A percentile compares a stretch with the other conserved stretches of the same genome.
Conservation (phyloP, 1,284 basidiomycete species). For the Moesziomyces antarcticus region DNA sequence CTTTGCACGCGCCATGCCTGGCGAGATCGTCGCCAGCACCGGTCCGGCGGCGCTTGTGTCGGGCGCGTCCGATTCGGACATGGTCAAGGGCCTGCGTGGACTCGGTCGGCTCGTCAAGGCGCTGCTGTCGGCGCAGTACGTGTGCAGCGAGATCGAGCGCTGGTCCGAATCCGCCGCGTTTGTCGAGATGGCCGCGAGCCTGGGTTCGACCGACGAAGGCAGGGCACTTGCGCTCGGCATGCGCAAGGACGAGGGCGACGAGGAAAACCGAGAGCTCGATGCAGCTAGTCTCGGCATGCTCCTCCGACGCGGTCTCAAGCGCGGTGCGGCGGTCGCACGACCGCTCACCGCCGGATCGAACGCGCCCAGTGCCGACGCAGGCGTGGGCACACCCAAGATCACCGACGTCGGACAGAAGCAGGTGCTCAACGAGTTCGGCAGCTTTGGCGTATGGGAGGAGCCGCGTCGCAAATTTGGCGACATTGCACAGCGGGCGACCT, state of each 20-base stretch:
- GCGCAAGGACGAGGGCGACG: conserved; percentile 30
- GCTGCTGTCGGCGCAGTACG: conserved; percentile 48
- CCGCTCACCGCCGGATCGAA: conserved; percentile 10
- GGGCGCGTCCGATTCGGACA: conserved; percentile 44
- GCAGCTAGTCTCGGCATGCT: conserved; percentile 54
- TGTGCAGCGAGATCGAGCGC: conserved; percentile 49
- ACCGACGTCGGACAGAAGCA: conserved; percentile 19
- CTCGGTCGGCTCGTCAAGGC: conserved; percentile 61
- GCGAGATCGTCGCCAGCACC: conserved; percentile 69
- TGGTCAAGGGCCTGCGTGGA: conserved; percentile 63
- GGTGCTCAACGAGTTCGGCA: conserved; percentile 26
- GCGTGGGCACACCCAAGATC: conserved; percentile 16
- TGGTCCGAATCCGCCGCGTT: conserved; percentile 56
- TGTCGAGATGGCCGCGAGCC: conserved; percentile 47
- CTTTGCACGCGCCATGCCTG: conserved; percentile 89
- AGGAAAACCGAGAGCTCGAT: conserved; percentile 55
- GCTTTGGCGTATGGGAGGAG: conserved; percentile 58
- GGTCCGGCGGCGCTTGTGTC: conserved; percentile 12
- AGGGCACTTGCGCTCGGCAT: conserved; percentile 22
- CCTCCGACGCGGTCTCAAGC: conserved; percentile 52
- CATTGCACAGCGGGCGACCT: conserved; percentile 35
- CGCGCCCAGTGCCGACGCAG: conserved; percentile 2
- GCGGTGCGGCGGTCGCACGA: conserved; percentile 39
- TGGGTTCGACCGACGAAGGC: conserved; percentile 40
- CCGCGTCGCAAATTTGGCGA: conserved; percentile 39